phyloP scores from a whole-genome alignment of 2,329 filamentous ascomycete species.

The Penicillium sclerotigenum region DNA sequence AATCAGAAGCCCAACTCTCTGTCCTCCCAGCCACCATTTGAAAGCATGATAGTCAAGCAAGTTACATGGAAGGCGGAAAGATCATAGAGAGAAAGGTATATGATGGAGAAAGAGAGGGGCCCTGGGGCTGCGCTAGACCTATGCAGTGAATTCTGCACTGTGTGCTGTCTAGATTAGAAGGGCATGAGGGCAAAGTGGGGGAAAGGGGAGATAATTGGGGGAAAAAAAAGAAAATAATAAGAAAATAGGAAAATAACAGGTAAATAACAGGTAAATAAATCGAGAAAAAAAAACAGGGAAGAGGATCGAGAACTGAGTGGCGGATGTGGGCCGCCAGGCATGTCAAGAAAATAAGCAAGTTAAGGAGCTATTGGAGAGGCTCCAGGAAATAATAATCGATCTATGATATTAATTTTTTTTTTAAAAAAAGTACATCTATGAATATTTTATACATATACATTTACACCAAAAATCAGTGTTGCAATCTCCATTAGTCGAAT shows the following conservation, averaged over 20 bases:
- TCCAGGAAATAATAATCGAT: not conserved
- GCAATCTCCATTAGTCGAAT: no score
- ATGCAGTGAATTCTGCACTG: constrained; percentile 4
- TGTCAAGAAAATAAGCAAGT: not conserved
- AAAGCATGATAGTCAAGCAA: constrained; percentile 9
- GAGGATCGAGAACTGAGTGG: constrained; percentile 3
- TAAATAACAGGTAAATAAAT: constrained; percentile 3
- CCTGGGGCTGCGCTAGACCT: not conserved
- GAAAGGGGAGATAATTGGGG: not conserved
- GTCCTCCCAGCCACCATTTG: not conserved
- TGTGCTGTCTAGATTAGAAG: not conserved
- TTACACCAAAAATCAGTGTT: not conserved
- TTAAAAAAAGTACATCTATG: no score
- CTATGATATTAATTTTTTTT: not conserved
- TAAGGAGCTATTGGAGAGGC: not conserved
- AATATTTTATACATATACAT: no score
- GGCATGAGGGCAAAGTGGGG: not conserved
- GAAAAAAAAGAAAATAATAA: constrained; percentile 1
- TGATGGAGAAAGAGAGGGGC: constrained; percentile 3
- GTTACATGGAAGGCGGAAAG: not conserved
- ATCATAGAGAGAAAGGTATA: constrained; percentile 3
- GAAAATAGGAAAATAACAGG: not conserved
- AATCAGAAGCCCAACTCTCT: constrained; percentile 2
- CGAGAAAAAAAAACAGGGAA: not conserved
- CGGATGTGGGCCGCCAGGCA: constrained; percentile 9